Evolutionary conservation across 2,329 filamentous ascomycete species (phyloP).

Genomic region (Claviceps fusiformis): DNA sequence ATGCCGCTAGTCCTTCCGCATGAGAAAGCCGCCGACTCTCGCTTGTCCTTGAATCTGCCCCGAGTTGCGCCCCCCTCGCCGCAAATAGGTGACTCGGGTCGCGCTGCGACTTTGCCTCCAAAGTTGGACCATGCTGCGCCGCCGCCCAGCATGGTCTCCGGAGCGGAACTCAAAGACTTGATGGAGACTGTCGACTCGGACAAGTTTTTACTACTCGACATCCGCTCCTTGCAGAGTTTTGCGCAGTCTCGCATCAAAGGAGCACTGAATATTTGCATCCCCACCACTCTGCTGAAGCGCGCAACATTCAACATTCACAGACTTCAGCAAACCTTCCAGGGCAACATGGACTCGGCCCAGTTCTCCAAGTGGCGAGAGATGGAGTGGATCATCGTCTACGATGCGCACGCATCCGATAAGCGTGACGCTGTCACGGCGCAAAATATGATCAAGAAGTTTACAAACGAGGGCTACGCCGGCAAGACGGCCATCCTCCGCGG

Average conservation of each 20-base stretch:
- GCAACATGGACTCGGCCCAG: slow-evolving; percentile 50
- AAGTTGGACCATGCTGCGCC: slow-evolving; percentile 31
- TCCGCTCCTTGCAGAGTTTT: slow-evolving; percentile 77
- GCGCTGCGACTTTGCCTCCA: slow-evolving; percentile 40
- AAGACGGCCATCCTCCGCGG: slow-evolving; percentile 63
- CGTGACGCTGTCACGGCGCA: slow-evolving; percentile 70
- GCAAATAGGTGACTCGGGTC: slow-evolving; percentile 12
- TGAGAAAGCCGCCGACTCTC: slow-evolving; percentile 37
- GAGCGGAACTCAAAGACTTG: slow-evolving; percentile 41
- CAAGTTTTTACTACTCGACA: slow-evolving; percentile 60
- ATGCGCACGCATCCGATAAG: slow-evolving; percentile 59
- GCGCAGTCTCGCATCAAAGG: slow-evolving; percentile 58
- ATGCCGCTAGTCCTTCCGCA: slow-evolving; percentile 21
- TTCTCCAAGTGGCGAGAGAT: slow-evolving; percentile 67
- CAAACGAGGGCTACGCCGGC: slow-evolving; percentile 67
- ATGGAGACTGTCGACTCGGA: slow-evolving; percentile 28
- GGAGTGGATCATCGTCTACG: slow-evolving; percentile 75
- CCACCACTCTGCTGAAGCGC: slow-evolving; percentile 82
- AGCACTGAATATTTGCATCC: slow-evolving; percentile 88
- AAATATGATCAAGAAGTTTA: slow-evolving; percentile 90
- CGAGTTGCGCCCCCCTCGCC: slow-evolving; percentile 26
- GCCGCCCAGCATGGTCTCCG: slow-evolving; percentile 37
- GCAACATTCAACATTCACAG: slow-evolving; percentile 83
- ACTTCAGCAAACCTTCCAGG: slow-evolving; percentile 73
- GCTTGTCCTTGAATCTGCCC: slow-evolving; percentile 39